Conservation (phyloP, 352 stramenopile species). For the Globisporangium echinulatum region DNA sequence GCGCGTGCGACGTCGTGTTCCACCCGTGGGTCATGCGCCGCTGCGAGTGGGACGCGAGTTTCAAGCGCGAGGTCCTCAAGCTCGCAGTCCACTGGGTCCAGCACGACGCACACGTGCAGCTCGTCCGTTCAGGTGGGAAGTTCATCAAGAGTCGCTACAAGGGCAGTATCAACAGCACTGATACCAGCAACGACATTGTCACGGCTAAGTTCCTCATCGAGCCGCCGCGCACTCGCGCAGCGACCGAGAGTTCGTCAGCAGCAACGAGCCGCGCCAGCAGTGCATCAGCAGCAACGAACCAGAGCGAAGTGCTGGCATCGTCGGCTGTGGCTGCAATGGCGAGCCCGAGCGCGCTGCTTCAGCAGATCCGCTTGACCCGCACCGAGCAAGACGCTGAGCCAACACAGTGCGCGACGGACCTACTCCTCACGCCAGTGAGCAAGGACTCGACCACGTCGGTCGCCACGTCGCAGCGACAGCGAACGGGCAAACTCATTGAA, state of each 20-base stretch:
- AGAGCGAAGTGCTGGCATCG: constrained; percentile 1
- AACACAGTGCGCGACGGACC: background rate
- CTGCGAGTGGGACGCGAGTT: constrained; percentile 64
- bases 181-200: constrained; percentile 35
- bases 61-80: constrained; percentile 80
- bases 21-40: constrained; percentile 73
- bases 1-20: constrained; percentile 70
- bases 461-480: background rate
- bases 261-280: background rate
- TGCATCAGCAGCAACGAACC: constrained; percentile 3
- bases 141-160: constrained; percentile 87
- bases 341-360: constrained; percentile 46
- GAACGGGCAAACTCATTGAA: constrained; percentile 6
- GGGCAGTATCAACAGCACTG: constrained; percentile 34
- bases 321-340: constrained; percentile 17
- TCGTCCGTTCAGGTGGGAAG: constrained; percentile 43
- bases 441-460: background rate
- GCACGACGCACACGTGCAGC: constrained; percentile 42
- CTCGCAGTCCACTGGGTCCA: constrained; percentile 76
- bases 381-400: constrained; percentile 4
- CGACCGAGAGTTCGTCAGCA: background rate
- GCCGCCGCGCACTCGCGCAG: background rate
- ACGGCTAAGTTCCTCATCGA: constrained; percentile 76
- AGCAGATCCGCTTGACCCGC: constrained; percentile 29
- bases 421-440: constrained; percentile 6